Percentiles rank a stretch among this genome's conserved stretches.
Conservation (phyloP, 176 grass and related monocot species). For the Stipa capillata region DNA sequence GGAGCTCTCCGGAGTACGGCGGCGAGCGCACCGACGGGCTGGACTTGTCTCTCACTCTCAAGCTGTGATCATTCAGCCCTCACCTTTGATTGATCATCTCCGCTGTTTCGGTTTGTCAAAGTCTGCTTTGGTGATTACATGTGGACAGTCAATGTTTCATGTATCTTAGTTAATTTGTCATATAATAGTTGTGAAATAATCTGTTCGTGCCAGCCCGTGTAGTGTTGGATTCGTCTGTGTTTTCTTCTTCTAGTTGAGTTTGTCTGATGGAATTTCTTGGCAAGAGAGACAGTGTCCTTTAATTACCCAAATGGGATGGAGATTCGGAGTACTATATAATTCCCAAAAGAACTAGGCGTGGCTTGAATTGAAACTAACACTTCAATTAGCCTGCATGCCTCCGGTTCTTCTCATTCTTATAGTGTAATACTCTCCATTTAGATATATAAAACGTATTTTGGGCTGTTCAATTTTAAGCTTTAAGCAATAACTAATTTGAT, state of each 20-base stretch:
- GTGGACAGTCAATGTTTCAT: background rate
- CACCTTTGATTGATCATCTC: background rate
- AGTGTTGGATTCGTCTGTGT: too few relatives aligned
- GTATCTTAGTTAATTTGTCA: background rate
- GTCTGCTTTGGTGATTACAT: background rate
- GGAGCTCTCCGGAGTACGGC: background rate
- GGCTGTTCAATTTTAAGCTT: too few relatives aligned
- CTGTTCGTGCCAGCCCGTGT: too few relatives aligned
- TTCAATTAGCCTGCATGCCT: too few relatives aligned
- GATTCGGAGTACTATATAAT: slow-evolving; percentile 27
- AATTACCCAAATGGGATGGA: background rate
- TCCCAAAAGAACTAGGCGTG: too few relatives aligned
- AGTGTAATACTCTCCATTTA: too few relatives aligned
- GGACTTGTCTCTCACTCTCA: slow-evolving; percentile 53
- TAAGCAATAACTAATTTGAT: too few relatives aligned
- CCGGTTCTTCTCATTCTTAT: too few relatives aligned
- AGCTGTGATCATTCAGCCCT: slow-evolving; percentile 29
- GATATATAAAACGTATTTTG: too few relatives aligned
- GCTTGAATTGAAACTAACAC: too few relatives aligned
- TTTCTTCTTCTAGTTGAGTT: background rate
- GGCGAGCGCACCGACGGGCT: slow-evolving; percentile 5
- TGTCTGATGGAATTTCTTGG: background rate
- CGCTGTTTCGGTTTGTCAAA: background rate
- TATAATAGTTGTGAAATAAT: background rate
- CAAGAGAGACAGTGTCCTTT: background rate